Base-by-base conservation (phyloP, 2,329 filamentous ascomycete species). In the Ceratocystis destructans region DNA sequence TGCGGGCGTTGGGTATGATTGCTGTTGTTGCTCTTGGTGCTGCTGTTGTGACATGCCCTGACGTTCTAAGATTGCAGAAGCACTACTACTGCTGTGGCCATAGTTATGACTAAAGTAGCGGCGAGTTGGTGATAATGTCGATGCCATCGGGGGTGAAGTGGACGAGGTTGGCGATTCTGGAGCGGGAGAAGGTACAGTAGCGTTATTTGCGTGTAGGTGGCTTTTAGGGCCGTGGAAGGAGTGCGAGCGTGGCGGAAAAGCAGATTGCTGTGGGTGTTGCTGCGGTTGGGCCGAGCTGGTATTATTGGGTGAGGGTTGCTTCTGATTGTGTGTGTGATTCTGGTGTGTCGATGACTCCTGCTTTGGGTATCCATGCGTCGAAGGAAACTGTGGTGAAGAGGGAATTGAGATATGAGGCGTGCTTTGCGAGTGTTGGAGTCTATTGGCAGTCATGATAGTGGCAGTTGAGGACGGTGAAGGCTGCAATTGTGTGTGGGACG, bases 381-480 rank as follows among this genome's bases (percentile, higher is more conserved):
- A 8, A 63, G 22, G 15, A 61, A 46, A 28, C 53, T 44, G 20
- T 20, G 33, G n/a, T 28, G 53, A 61, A 28, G 44, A 45, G 15
- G 66, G 62, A 25, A 64, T 66, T 10, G 61, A 50, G n/a, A 68
- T 68, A 22, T 55, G 59, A 46, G 66, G 66, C 8, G 66, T 65
- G 31, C 66, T 68, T 31, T 66, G 64, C 17, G 66, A 68, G 50
- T 68, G 66, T 17, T 68, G 61, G 20, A 68, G 41, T 17, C 25
- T 59, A 5, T 53, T 63, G 17, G 63, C 48, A 17, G 66, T 31
- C 55, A 12, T 41, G 37, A 41, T 41, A 41, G 37, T 41, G 37
- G 37, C 37, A 41, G 37, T 41, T 41, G 53, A 31, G 2, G 64
- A 45, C 10, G 46, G 64, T 12, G 57, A 44, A 55, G 25, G 8